A percentile compares a stretch with the other conserved stretches of the same genome.
Evolutionary conservation across 2,329 filamentous ascomycete genomes (phyloP).

Genomic region (Claviceps capensis): DNA sequence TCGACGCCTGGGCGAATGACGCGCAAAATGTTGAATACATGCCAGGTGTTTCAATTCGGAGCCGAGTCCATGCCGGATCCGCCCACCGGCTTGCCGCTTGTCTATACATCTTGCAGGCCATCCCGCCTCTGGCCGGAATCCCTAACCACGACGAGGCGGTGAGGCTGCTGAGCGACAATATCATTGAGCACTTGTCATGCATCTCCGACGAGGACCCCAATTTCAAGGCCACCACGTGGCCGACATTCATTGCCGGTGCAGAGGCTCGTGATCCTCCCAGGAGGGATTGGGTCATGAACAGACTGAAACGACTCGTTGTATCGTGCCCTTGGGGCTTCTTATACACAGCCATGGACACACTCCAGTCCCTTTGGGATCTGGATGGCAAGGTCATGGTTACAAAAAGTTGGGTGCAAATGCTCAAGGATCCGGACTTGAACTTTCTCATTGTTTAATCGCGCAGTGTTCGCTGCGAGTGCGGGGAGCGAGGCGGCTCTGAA

Average conservation of each 20-base stretch:
- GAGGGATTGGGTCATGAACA: slow-evolving; percentile 34
- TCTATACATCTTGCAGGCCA: slow-evolving; percentile 31
- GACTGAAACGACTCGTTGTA: slow-evolving; percentile 25
- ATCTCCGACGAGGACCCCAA: slow-evolving; percentile 36
- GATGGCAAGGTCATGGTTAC: slow-evolving; percentile 18
- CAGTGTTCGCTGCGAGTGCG: too few relatives aligned
- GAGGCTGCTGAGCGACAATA: slow-evolving; percentile 27
- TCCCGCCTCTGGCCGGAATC: slow-evolving; percentile 16
- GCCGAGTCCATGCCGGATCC: slow-evolving; percentile 26
- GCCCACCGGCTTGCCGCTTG: slow-evolving; percentile 30
- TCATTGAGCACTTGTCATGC: slow-evolving; percentile 31
- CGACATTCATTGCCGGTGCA: slow-evolving; percentile 41
- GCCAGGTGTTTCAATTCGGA: slow-evolving; percentile 20
- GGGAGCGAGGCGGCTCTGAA: too few relatives aligned
- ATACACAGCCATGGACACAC: slow-evolving; percentile 30
- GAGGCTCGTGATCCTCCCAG: slow-evolving; percentile 29
- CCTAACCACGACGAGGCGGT: slow-evolving; percentile 15
- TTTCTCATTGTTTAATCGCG: slow-evolving; percentile 27
- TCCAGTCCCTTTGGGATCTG: slow-evolving; percentile 29
- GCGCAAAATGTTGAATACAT: slow-evolving; percentile 21
- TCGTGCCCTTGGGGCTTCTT: slow-evolving; percentile 36
- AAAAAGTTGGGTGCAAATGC: slow-evolving; percentile 29
- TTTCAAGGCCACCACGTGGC: slow-evolving; percentile 44
- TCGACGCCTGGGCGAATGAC: slow-evolving; percentile 26
- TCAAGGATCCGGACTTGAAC: slow-evolving; percentile 27